Percentiles rank a stretch among this genome's conserved stretches.
These are phyloP conservation scores for Sporisorium iseilematis-ciliati DNA, from an alignment of 1,284 basidiomycete genomes.

Conservation along the genomic window DNA sequence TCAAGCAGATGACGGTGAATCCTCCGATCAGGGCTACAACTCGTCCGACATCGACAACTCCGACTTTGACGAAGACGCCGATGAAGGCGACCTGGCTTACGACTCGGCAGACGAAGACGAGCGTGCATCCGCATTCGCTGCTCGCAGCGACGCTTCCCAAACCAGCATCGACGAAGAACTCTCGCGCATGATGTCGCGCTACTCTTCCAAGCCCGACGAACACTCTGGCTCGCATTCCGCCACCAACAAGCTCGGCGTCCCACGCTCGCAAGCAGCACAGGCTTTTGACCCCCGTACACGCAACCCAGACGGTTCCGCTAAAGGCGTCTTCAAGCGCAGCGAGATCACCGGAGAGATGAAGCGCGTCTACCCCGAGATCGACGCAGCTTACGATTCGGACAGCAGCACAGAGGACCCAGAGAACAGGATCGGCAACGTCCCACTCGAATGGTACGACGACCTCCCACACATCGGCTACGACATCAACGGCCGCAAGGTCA, in stretches of 20 bases:
- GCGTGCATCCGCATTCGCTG: constrained; percentile 45
- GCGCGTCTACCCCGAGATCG: constrained; percentile 89
- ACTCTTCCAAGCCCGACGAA: constrained; percentile 71
- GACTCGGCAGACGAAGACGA: constrained; percentile 60
- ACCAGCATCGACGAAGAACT: constrained; percentile 59
- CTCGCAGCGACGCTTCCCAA: constrained; percentile 45
- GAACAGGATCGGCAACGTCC: constrained; percentile 94
- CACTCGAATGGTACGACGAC: constrained; percentile 99
- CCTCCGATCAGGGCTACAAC: constrained; percentile 43
- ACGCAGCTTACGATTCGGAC: constrained; percentile 95
- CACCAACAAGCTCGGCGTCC: constrained; percentile 66
- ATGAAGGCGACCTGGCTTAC: constrained; percentile 43
- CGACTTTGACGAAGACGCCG: constrained; percentile 31
- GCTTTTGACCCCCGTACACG: constrained; percentile 77
- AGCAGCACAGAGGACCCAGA: constrained; percentile 94
- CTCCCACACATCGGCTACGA: constrained; percentile 99
- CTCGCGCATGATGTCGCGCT: constrained; percentile 62
- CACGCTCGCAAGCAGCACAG: constrained; percentile 68
- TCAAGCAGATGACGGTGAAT: constrained; percentile 33
- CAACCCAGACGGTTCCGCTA: constrained; percentile 69
- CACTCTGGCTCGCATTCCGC: constrained; percentile 43
- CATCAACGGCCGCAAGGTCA: constrained; percentile 91
- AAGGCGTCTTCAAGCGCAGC: constrained; percentile 74
- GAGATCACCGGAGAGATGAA: constrained; percentile 88
- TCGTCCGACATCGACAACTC: constrained; percentile 42